phyloP scores from a whole-genome alignment of 1,284 basidiomycete genomes.

The Phylloporus gajari region DNA sequence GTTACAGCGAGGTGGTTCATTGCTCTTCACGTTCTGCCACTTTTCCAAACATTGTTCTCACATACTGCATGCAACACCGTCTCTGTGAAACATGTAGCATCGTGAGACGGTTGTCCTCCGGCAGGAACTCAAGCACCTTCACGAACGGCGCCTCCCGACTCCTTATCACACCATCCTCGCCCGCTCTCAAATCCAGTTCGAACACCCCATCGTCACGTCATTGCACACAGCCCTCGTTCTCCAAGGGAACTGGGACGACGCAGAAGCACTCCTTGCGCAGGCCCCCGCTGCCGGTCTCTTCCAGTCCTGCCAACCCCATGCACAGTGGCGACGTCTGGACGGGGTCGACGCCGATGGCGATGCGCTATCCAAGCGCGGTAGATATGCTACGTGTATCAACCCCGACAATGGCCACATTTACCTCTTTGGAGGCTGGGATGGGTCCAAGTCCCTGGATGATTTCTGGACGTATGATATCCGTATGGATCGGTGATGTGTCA shows the following conservation, averaged over 20 bases:
- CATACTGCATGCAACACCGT: neutral
- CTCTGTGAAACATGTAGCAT: conserved; percentile 43
- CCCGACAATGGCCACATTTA: conserved; percentile 71
- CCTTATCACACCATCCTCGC: conserved; percentile 72
- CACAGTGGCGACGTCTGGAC: conserved; percentile 66
- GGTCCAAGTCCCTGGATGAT: conserved; percentile 77
- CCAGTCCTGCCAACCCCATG: conserved; percentile 63
- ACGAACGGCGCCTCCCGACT: conserved; percentile 76
- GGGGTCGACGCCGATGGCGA: conserved; percentile 72
- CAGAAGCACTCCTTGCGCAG: conserved; percentile 65
- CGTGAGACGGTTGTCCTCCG: conserved; percentile 72
- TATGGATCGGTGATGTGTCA: conserved; percentile 70
- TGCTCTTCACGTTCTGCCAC: neutral
- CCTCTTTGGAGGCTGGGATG: conserved; percentile 85
- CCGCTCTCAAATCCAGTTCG: conserved; percentile 66
- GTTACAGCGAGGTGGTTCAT: conserved; percentile 68
- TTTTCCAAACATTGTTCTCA: too few relatives aligned
- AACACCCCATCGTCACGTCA: conserved; percentile 77
- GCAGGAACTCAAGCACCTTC: conserved; percentile 82
- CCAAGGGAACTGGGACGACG: conserved; percentile 69
- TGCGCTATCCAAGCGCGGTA: conserved; percentile 72
- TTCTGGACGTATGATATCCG: conserved; percentile 81
- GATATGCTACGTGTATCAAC: conserved; percentile 87
- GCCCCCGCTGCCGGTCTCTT: conserved; percentile 67
- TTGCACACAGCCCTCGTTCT: conserved; percentile 75